Evolutionary conservation across 176 grass and related monocot genomes (phyloP), one percentile per base, ranked within the genome.

Genomic region (Eleusine indica): DNA sequence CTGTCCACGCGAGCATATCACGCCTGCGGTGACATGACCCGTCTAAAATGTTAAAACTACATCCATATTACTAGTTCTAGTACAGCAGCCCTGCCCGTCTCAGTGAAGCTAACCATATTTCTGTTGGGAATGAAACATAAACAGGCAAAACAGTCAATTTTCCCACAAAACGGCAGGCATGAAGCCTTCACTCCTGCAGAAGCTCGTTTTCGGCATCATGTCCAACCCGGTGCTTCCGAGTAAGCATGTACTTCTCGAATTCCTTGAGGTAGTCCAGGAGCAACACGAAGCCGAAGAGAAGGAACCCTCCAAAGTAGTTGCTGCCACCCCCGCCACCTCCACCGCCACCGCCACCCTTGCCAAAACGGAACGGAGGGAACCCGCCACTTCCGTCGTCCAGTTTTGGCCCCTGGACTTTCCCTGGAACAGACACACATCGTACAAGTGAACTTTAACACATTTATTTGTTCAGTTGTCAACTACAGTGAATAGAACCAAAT

Each of bases 191-290:
- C 69, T 58, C 5, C 5, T 62, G 61, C 7, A 83, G 42, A 69
- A 90, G 61, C 62, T 51, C 68, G 16, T 68, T 19, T 35, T 35
- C 49, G 0, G 21, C 30, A 28, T 80, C 72, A 1, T 86, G 51
- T 52, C 80, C 69, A 6, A 19, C 80, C 2, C 42, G 80, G 14
- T 80, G 84, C 75, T 39, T 90, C 32, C 75, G 88, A 79, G 84
- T 38, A 53, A 80, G 43, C 35, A 90, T 4, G 53, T 74, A 70
- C 77, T 79, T 87, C 80, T 90, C 88, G 0, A 90, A 83, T 32
- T 90, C 88, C 75, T 87, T 90, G 51, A 90, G 69, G 80, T 90
- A 90, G 43, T 90, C 84, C 44, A 90, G 39, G 41, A 90, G 88
- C 88, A 90, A 44, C 35, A 90, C 88, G 0, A 71, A 75, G 3